Percentiles rank a stretch among this genome's conserved stretches.
Conservation (phyloP, 1,284 basidiomycete genomes). For the Athelia psychrophila region DNA sequence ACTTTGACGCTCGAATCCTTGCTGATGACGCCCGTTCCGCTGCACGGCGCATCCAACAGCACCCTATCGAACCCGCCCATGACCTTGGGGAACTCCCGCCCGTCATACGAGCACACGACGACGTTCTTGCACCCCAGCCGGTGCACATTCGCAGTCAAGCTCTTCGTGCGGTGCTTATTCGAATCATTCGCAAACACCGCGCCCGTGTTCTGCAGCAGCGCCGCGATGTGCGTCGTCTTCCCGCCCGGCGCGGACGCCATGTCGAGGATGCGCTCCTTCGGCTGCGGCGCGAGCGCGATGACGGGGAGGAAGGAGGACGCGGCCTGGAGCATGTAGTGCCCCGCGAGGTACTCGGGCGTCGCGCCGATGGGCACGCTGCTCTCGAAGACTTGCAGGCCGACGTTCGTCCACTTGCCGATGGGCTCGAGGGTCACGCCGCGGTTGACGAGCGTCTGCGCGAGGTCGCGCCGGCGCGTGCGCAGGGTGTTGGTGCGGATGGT, state of each 20-base stretch:
- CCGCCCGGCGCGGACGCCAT: constrained; percentile 99
- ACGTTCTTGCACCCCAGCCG: constrained; percentile 98
- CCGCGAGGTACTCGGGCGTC: constrained; percentile 98
- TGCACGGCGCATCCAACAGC: constrained; percentile 95
- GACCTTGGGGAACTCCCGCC: constrained; percentile 98
- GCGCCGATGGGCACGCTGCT: constrained; percentile 94
- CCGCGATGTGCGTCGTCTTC: constrained; percentile 96
- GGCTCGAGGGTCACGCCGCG: constrained; percentile 97
- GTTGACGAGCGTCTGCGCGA: constrained; percentile 94
- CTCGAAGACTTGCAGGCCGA: constrained; percentile 97
- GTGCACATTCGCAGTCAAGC: constrained; percentile 95
- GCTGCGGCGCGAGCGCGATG: constrained; percentile 91
- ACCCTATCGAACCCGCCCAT: constrained; percentile 99
- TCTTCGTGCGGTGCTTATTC: constrained; percentile 95
- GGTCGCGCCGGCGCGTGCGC: constrained; percentile 88
- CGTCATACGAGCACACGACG: constrained; percentile 96
- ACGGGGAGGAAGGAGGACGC: constrained; percentile 99
- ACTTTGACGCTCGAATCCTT: constrained; percentile 98
- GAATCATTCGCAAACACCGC: constrained; percentile 98
- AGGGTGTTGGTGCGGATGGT: constrained; percentile 98
- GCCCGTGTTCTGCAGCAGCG: constrained; percentile 96
- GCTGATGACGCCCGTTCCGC: constrained; percentile 97
- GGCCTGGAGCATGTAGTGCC: constrained; percentile 99
- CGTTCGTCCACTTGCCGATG: constrained; percentile 98
- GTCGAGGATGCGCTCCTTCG: constrained; percentile 92